A percentile compares a stretch with the other conserved stretches of the same genome.
Evolutionary conservation across 345 rosid species (phyloP).

Genomic region (Lumnitzera racemosa): DNA sequence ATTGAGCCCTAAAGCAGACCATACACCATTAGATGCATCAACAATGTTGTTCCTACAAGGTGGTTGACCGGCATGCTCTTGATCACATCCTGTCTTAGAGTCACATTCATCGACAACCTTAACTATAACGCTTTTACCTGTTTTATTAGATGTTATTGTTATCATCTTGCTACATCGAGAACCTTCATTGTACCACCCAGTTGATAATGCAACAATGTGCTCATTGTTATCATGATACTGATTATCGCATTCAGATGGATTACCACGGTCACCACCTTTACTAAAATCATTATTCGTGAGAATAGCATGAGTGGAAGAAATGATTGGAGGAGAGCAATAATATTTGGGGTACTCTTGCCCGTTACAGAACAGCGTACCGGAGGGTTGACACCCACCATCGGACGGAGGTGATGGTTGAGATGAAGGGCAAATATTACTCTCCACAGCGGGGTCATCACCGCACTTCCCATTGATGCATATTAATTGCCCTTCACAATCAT

Average conservation of each 20-base stretch:
- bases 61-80: slow-evolving; percentile 27
- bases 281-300: slow-evolving; percentile 31
- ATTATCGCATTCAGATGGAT: slow-evolving; percentile 20
- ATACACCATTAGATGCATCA: slow-evolving; percentile 35
- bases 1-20: slow-evolving; percentile 23
- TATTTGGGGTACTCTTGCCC: background rate
- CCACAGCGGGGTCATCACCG: slow-evolving; percentile 24
- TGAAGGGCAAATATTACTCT: slow-evolving; percentile 18
- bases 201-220: slow-evolving; percentile 30
- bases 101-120: slow-evolving; percentile 41
- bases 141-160: slow-evolving; percentile 11
- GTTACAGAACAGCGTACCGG: slow-evolving; percentile 9
- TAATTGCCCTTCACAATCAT: slow-evolving; percentile 6
- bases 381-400: slow-evolving; percentile 10
- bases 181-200: slow-evolving; percentile 24
- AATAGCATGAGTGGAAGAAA: slow-evolving; percentile 12
- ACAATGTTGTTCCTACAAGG: slow-evolving; percentile 29
- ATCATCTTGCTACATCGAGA: slow-evolving; percentile 27
- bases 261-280: slow-evolving; percentile 26
- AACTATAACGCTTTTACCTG: slow-evolving; percentile 13
- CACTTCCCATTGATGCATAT: slow-evolving; percentile 32
- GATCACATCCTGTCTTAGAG: slow-evolving; percentile 26
- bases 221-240: slow-evolving; percentile 14
- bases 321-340: slow-evolving; percentile 24
- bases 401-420: background rate